Base-by-base conservation (phyloP, 345 rosid genomes). In the Trapa incisa region DNA sequence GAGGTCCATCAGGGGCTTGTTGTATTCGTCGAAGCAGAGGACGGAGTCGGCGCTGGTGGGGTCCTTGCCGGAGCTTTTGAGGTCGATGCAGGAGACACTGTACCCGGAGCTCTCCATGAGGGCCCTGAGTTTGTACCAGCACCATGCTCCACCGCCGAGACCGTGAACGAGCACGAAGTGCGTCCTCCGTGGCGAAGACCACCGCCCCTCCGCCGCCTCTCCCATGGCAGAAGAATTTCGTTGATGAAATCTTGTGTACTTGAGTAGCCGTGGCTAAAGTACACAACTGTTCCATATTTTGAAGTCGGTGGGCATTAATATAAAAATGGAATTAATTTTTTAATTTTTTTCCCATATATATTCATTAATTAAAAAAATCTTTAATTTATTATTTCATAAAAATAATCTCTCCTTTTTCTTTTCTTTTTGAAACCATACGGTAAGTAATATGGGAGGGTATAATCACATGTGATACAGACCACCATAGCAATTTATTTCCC, bases 131-230 rank as follows among this genome's bases (percentile, higher is more conserved):
- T 84, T 93, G 84, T 88, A 93, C 98, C 98, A 93, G 77, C 98
- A 90, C 98, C 98, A 93, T 12, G 86, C 80, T 65, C 98, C 98
- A 62, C 84, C 84, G 37, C 90, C 67, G 47, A 87, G 41, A 47
- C 98, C 97, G 43, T 93, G 98, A 36, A 90, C 84, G 76, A 93
- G 71, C 69, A 90, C 96, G 61, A 93, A 90, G 84, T 88, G 97
- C 32, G 75, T 71, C 67, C 47, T 62, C 56, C 22, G 70, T 69
- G 41, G 41, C 43, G 29, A 22, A 22, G 29, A 22, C 29, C 29
- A 36, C 53, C 61, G 37, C 2, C 60, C 38, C 22, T 17, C 61
- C 47, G 42, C 67, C 70, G 39, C 64, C 75, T 81, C 87, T 64
- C 75, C 77, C 89, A 81, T 84, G 56, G 71, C 32, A 22, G 43